Percentiles rank a stretch among this genome's conserved stretches.
phyloP scores from a whole-genome alignment of 108 stramenopile genomes.

The Thalassiosira profunda region DNA sequence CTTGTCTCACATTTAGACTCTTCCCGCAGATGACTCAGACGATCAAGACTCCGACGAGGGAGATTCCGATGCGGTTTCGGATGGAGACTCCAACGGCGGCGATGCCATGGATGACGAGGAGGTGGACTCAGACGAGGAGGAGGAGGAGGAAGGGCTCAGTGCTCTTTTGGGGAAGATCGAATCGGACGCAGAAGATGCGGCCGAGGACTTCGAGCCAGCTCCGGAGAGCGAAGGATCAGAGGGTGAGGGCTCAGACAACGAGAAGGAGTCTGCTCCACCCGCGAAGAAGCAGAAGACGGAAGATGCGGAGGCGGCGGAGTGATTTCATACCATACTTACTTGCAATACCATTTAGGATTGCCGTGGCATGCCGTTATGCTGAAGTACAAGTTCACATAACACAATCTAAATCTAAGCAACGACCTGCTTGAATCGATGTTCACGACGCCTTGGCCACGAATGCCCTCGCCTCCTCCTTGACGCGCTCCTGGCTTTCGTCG shows the following conservation, averaged over 20 bases:
- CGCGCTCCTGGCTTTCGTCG: slow-evolving; percentile 72
- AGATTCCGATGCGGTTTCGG: background rate
- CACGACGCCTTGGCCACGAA: slow-evolving; percentile 62
- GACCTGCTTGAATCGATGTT: background rate
- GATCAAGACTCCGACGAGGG: background rate
- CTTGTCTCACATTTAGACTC: background rate
- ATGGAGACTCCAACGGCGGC: slow-evolving; percentile 1
- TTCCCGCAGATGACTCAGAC: background rate
- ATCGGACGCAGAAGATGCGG: slow-evolving; percentile 1
- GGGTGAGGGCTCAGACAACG: background rate
- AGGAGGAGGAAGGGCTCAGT: slow-evolving; percentile 4
- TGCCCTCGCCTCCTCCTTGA: slow-evolving; percentile 91
- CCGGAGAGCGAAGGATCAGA: background rate
- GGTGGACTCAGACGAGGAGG: slow-evolving; percentile 14
- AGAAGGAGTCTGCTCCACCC: background rate
- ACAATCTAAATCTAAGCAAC: background rate
- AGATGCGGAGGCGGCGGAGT: background rate
- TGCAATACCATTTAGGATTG: background rate
- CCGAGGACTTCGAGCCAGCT: slow-evolving; percentile 6
- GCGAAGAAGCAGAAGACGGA: slow-evolving; percentile 13
- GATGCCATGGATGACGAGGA: slow-evolving; percentile 1
- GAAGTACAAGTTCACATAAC: background rate
- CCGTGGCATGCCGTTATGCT: slow-evolving; percentile 1
- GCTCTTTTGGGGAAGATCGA: background rate
- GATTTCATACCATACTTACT: no score